A percentile compares a stretch with the other conserved stretches of the same genome.
Evolutionary conservation across 768 basidiomycete genomes (phyloP).

Genomic region (Tephrocybe sp.): DNA sequence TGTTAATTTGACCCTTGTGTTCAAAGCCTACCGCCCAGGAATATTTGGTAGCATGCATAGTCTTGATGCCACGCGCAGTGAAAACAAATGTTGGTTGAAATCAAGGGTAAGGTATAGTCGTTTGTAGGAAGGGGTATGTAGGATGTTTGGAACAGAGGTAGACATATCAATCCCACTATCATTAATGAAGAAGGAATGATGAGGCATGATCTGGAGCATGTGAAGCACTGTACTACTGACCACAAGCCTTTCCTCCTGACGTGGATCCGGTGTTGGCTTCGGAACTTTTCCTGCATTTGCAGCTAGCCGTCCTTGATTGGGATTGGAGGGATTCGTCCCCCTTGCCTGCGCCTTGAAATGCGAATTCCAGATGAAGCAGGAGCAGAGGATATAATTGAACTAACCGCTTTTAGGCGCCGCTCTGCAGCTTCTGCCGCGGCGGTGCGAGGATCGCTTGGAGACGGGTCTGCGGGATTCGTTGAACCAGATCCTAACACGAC

Average conservation of each 20-base stretch:
- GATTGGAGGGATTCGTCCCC: slow-evolving; percentile 41
- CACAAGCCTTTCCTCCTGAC: slow-evolving; percentile 28
- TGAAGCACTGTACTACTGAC: slow-evolving; percentile 12
- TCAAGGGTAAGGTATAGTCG: no score
- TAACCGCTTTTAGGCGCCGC: slow-evolving; percentile 53
- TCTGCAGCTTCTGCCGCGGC: slow-evolving; percentile 66
- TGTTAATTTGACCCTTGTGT: not conserved
- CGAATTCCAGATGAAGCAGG: slow-evolving; percentile 16
- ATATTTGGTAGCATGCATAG: no score
- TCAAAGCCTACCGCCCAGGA: no score
- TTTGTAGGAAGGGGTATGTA: no score
- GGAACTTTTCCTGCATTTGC: slow-evolving; percentile 38
- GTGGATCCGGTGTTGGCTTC: slow-evolving; percentile 30
- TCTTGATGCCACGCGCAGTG: no score
- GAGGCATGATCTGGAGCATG: no score
- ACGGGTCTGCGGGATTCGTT: slow-evolving; percentile 25
- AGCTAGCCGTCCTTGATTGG: slow-evolving; percentile 46
- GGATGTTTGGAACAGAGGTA: not conserved
- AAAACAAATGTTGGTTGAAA: no score
- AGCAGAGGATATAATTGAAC: slow-evolving; percentile 21
- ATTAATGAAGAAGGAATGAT: no score
- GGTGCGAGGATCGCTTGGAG: slow-evolving; percentile 40
- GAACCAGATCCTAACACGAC: slow-evolving; percentile 39
- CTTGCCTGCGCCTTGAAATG: slow-evolving; percentile 38
- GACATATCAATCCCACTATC: slow-evolving; percentile 19